Conservation (phyloP, 768 basidiomycete genomes). For the Tricholoma flavovirens region DNA sequence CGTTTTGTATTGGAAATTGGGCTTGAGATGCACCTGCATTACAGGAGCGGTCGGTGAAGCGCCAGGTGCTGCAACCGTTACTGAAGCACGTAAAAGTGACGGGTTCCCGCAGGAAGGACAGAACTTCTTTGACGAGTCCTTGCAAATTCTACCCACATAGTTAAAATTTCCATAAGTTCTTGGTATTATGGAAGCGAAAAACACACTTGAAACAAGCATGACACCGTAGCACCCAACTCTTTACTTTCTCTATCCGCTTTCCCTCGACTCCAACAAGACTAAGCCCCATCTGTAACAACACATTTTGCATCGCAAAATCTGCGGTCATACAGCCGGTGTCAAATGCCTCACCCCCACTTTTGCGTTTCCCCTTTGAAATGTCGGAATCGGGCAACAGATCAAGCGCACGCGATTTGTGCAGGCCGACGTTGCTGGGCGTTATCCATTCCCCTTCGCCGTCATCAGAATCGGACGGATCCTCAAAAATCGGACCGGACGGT, state of each 20-base stretch:
- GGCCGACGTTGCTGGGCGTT: slow-evolving; percentile 77
- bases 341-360: slow-evolving; percentile 35
- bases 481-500: slow-evolving; percentile 43
- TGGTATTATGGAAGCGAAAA: neutral
- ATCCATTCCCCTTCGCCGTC: slow-evolving; percentile 97
- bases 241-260: slow-evolving; percentile 82
- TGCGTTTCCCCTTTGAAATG: slow-evolving; percentile 29
- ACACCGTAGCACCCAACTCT: slow-evolving; percentile 94
- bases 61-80: slow-evolving; percentile 69
- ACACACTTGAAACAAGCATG: slow-evolving; percentile 99
- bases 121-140: slow-evolving; percentile 91
- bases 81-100: slow-evolving; percentile 84
- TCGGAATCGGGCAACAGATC: slow-evolving; percentile 65
- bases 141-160: slow-evolving; percentile 68
- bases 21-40: slow-evolving; percentile 89
- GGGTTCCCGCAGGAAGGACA: slow-evolving; percentile 97
- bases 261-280: slow-evolving; percentile 88
- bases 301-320: slow-evolving; percentile 99
- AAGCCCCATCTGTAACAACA: slow-evolving; percentile 89
- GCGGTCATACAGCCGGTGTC: slow-evolving; percentile 92
- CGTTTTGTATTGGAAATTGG: slow-evolving; percentile 89
- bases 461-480: slow-evolving; percentile 72
- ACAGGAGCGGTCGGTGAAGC: slow-evolving; percentile 55
- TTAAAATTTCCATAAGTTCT: neutral
- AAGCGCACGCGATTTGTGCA: slow-evolving; percentile 85